Base-by-base conservation (phyloP, 495 filamentous ascomycete genomes). In the Chaetomium fimeti region DNA sequence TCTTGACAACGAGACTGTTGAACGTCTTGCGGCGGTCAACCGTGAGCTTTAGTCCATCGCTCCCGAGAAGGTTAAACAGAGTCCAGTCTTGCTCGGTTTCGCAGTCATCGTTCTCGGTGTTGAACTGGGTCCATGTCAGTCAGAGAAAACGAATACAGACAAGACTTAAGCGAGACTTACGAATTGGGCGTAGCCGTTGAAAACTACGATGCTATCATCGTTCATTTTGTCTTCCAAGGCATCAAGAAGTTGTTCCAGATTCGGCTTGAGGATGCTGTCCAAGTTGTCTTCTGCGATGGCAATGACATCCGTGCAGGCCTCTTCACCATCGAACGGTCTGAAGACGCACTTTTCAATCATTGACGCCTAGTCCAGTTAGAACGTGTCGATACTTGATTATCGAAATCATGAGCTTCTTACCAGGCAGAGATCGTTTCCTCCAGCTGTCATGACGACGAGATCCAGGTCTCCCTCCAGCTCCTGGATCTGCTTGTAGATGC, bases 1-100 rank as follows among this genome's bases (percentile, higher is more conserved):
- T 68, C 3, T 66, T 49, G 1, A 5, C 40, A 18, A 75, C 71
- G 18, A 77, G 61, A 0, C 32, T 56, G 66, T 75, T 75, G 64
- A 73, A 73, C 77, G 75, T 67, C 72, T 81, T 4, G 79, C 80
- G 70, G 69, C 79, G 69, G 66, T 78, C 49, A 70, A 79, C 62
- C 72, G 79, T 51, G 75, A 82, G 66, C 64, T 22, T 51, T 20
- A 58, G 47, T 13, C 40, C 40, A 6, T 43, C 40, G 13, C 13
- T 18, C 16, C 40, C 40, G 13, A 43, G 16, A 13, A 43, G 40
- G 15, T 43, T 43, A 13, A 43, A 43, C 16, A 43, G 5, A 3
- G 40, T 43, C 40, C 40, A 43, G 40, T 43, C 40, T 18, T 43
- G 40, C 5, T 43, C 18, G 1, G 9, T 43, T 43, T 15, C 40